phyloP scores from a whole-genome alignment of 148 eudicot species.

The Chenopodium suecicum region DNA sequence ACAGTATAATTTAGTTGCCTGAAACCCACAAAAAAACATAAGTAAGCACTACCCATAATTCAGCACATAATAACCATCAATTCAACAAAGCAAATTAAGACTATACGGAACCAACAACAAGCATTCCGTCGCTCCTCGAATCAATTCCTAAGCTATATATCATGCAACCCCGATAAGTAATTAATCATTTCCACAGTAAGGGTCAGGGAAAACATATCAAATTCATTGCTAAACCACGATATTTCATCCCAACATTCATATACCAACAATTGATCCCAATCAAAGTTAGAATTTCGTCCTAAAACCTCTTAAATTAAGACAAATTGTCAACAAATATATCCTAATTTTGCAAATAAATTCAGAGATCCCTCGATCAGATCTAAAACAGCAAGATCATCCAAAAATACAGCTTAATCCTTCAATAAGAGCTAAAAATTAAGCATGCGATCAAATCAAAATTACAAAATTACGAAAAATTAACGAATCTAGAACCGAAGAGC shows the following conservation, averaged over 20 bases:
- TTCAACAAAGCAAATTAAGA: background rate
- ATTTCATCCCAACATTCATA: background rate
- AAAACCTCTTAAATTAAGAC: background rate
- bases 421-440: background rate
- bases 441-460: conserved; percentile 3
- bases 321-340: background rate
- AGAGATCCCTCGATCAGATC: conserved; percentile 25
- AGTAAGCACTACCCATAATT: background rate
- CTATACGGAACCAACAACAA: background rate
- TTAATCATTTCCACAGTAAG: background rate
- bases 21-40: conserved; percentile 20
- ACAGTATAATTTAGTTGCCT: conserved; percentile 97
- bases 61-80: background rate
- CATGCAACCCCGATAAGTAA: background rate
- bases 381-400: conserved; percentile 15
- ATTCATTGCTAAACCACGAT: too few relatives aligned
- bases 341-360: background rate
- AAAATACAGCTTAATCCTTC: background rate
- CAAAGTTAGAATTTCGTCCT: background rate
- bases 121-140: background rate
- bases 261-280: background rate
- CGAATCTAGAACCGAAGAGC: background rate
- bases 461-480: background rate
- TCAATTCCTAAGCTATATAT: background rate
- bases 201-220: background rate